Base-by-base conservation (phyloP, 192 early-diverging fungal species). In the Pilaira anomala region DNA sequence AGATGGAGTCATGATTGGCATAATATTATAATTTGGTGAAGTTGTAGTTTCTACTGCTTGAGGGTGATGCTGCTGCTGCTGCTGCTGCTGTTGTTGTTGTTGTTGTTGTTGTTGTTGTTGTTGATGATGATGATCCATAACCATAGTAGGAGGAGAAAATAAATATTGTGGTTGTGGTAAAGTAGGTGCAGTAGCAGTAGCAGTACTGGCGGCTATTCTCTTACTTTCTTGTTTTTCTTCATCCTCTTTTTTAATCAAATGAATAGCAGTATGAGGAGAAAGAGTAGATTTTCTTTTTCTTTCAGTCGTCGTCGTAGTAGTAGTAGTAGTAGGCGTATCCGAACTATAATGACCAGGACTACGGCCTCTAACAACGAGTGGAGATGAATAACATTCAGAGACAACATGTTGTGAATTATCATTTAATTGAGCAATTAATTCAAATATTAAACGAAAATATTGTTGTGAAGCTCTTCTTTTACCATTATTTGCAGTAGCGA, bases 401-500 rank as follows among this genome's bases (percentile, higher is more conserved):
- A 93, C 72, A n/a, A 65, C 64, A 39, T 78, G 40, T 14, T 68
- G 68, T 22, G 50, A 57, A 19, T 83, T 84, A 39, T 85, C 78
- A 8, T 77, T 77, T 21, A 78, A 83, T 46, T 85, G 76, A 9
- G 85, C 93, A 63, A 80, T 80, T 21, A 95, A 73, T 46, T 89
- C 84, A 0, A 92, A 80, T 22, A 77, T 67, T 36, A 96, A 72
- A 36, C 80, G 71, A 66, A 92, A 91, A 76, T 91, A 94, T 71
- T 96, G 94, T 70, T 96, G 94, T 1, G 91, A 85, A 19, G 89
- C 91, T 12, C 88, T 76, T 42, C 91, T 81, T 68, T 91, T 90
- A 41, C 91, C 91, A 65, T 93, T 95, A 74, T 95, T 96, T 30
- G 91, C 90, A 0, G 94, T 96, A 22, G 93, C 93, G 0, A 87